Evolutionary conservation across 805 yeast genomes (phyloP), one percentile per base, ranked within the genome.

Genomic region (Diddensiella santjacobensis): DNA sequence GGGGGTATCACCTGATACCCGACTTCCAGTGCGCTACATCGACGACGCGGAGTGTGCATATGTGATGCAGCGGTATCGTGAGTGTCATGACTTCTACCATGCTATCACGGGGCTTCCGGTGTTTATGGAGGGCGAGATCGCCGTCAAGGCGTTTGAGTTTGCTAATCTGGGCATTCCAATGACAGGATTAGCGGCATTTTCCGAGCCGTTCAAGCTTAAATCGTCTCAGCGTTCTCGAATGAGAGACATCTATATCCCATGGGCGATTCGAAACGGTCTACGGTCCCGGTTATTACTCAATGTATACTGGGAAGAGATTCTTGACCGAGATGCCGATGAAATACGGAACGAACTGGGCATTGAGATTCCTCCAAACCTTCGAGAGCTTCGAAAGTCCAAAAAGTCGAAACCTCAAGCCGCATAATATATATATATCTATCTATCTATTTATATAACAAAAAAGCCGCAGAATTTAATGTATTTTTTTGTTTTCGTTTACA

Each of bases 41-140:
- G 90, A 87, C 54, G 89, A 93, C 62, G 90, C 87, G 39, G 95
- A 88, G 59, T 77, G 87, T 56, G 96, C 96, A 0, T 93, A 84
- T 62, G 84, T 91, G n/a, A 88, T 82, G 72, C 95, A 88, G 64
- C 72, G 99, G 58, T 93, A 91, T 64, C 78, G 99, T 45, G 98
- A 93, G 64, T 90, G 96, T 62, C 99, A 93, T 61, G 99, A 93
- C 62, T 93, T 93, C 61, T 91, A 89, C 63, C 99, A 93, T 63
- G 87, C 98, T 0, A 74, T 93, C 23, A 84, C 95, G 0, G 91
- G 95, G 13, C 73, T 87, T 44, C 98, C 98, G 0, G 86, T 90
- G 41, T 83, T 86, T 39, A 79, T 93, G 55, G 98, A 93, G 62
- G 99, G 99, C n/a, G 99, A 93, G 63, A 83, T 93, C 45, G 88